A percentile compares a stretch with the other conserved stretches of the same genome.
Conservation (phyloP, 1,284 basidiomycete genomes). For the Takashimella tepidaria region DNA sequence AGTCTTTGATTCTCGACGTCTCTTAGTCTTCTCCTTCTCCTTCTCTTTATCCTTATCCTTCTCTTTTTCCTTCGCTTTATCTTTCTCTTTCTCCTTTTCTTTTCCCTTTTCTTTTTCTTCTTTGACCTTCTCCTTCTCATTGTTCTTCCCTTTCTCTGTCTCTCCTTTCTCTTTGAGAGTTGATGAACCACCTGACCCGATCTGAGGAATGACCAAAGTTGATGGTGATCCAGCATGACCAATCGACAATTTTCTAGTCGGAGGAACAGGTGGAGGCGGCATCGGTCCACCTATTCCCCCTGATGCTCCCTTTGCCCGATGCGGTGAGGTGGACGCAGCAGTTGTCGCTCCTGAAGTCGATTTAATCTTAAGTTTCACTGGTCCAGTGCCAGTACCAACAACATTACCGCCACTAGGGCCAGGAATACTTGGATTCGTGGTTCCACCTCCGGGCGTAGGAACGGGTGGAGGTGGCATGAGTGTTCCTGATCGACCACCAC, state of each 20-base stretch:
- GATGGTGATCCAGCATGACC: neutral
- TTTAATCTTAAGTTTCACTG: conserved; percentile 35
- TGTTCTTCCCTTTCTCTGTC: conserved; percentile 11
- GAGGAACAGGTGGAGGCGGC: conserved; percentile 41
- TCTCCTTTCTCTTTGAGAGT: conserved; percentile 3
- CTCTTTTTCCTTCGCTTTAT: conserved; percentile 11
- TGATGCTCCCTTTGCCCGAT: too few species aligned
- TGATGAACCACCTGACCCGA: neutral
- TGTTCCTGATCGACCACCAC: neutral
- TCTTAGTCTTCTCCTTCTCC: conserved; percentile 10
- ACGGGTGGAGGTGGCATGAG: conserved; percentile 19
- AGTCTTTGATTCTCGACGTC: conserved; percentile 9
- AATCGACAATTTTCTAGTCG: neutral
- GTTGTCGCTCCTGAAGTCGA: conserved; percentile 24
- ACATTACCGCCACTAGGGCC: too few species aligned
- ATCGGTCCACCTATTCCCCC: too few species aligned
- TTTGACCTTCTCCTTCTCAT: conserved; percentile 6
- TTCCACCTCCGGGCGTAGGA: neutral
- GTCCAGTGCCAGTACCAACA: conserved; percentile 1
- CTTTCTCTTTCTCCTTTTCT: conserved; percentile 3
- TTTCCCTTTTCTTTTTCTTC: conserved; percentile 1
- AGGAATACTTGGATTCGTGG: too few species aligned
- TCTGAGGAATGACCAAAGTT: neutral
- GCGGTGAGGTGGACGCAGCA: conserved; percentile 6
- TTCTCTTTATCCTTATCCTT: conserved; percentile 2